phyloP scores from a whole-genome alignment of 164 flowering plant species.

The Platanus orientalis region DNA sequence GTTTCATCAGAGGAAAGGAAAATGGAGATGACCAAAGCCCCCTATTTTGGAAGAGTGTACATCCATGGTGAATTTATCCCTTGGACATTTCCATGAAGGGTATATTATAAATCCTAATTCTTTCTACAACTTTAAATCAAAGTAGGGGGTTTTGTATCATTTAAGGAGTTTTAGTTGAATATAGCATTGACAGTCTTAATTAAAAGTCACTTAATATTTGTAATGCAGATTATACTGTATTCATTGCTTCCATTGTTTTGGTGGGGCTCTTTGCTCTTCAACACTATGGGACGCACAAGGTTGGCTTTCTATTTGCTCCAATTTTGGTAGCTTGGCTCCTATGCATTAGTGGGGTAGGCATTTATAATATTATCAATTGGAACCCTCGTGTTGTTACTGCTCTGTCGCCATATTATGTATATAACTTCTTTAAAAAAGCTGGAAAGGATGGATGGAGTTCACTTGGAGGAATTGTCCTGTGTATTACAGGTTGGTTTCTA shows the following conservation, averaged over 20 bases:
- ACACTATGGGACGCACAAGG: slow-evolving; percentile 55
- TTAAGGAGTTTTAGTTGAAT: no score
- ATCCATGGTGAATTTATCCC: not conserved
- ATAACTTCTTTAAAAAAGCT: slow-evolving; percentile 37
- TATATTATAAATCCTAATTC: no score
- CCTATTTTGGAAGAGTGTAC: not conserved
- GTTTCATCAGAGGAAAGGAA: not conserved
- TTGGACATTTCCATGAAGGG: no score
- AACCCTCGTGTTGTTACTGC: slow-evolving; percentile 43
- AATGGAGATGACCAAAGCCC: not conserved
- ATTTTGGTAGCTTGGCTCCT: slow-evolving; percentile 54
- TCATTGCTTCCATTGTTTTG: slow-evolving; percentile 43
- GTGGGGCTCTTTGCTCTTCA: slow-evolving; percentile 61
- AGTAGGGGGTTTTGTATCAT: no score
- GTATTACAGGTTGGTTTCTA: slow-evolving; percentile 47
- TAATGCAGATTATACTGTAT: slow-evolving; percentile 34
- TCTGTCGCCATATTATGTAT: slow-evolving; percentile 48
- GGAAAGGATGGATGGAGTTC: slow-evolving; percentile 57
- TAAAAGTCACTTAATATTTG: not conserved
- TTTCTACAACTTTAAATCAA: no score
- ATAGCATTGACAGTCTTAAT: not conserved
- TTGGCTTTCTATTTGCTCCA: slow-evolving; percentile 66
- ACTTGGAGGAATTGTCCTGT: slow-evolving; percentile 54
- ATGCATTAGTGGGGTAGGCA: slow-evolving; percentile 51
- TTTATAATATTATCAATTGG: slow-evolving; percentile 55